phyloP scores from a whole-genome alignment of 1,139 yeast genomes.

The Spencermartinsiella ligniputridi region DNA sequence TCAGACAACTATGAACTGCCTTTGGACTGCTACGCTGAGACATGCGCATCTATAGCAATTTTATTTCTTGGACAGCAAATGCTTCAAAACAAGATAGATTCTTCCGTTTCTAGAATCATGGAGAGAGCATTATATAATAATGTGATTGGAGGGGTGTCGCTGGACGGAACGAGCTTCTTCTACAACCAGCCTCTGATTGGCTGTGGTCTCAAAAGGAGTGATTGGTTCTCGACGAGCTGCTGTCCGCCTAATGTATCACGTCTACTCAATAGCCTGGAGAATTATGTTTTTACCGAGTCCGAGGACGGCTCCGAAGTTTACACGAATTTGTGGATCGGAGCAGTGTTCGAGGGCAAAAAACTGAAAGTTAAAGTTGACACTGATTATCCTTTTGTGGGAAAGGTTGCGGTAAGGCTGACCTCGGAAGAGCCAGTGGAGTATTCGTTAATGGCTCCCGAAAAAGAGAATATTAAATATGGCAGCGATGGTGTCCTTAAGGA shows the following conservation, averaged over 20 bases:
- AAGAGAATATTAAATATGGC: background rate
- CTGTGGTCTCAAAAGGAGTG: slow-evolving; percentile 19
- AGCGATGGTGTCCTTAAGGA: background rate
- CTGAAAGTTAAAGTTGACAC: slow-evolving; percentile 3
- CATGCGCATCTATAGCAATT: slow-evolving; percentile 23
- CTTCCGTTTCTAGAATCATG: slow-evolving; percentile 6
- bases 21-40: slow-evolving; percentile 28
- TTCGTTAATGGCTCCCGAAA: slow-evolving; percentile 3
- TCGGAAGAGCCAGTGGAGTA: slow-evolving; percentile 3
- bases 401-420: slow-evolving; percentile 1
- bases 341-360: background rate
- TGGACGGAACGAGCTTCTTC: slow-evolving; percentile 8
- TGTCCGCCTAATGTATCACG: slow-evolving; percentile 29
- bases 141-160: slow-evolving; percentile 8
- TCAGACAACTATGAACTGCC: slow-evolving; percentile 25
- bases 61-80: slow-evolving; percentile 9
- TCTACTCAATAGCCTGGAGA: slow-evolving; percentile 5
- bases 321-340: slow-evolving; percentile 7
- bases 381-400: slow-evolving; percentile 5
- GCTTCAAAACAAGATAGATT: slow-evolving; percentile 1
- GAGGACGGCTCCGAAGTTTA: background rate
- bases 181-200: slow-evolving; percentile 20
- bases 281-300: slow-evolving; percentile 4
- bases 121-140: slow-evolving; percentile 8
- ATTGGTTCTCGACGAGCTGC: slow-evolving; percentile 26